Evolutionary conservation across 257 asterid species (phyloP).

Genomic region (Lavandula angustifolia): DNA sequence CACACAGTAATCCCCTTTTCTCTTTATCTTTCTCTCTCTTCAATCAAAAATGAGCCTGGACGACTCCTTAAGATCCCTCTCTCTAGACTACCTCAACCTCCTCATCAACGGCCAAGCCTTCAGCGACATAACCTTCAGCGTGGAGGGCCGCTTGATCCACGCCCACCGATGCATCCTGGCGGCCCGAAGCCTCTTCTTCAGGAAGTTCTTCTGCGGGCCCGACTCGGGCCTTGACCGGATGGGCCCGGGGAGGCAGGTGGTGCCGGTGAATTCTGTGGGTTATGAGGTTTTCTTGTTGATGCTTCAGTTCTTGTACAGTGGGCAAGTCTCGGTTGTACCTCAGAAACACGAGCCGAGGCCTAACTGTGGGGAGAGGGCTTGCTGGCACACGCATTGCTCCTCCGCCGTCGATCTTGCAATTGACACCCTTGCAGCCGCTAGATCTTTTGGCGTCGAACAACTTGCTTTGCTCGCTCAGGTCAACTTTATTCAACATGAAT

Average conservation of each 20-base stretch:
- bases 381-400: constrained; percentile 96
- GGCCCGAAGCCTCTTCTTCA: constrained; percentile 77
- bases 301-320: constrained; percentile 84
- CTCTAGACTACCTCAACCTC: constrained; percentile 89
- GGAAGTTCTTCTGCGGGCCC: constrained; percentile 87
- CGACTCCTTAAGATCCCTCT: constrained; percentile 78
- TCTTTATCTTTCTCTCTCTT: background rate
- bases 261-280: constrained; percentile 84
- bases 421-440: constrained; percentile 79
- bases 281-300: constrained; percentile 79
- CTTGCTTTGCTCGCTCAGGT: constrained; percentile 91
- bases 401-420: constrained; percentile 93
- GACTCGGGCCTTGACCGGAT: constrained; percentile 47
- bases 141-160: constrained; percentile 84
- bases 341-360: constrained; percentile 85
- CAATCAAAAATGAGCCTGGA: constrained; percentile 57
- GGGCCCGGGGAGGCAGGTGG: constrained; percentile 48
- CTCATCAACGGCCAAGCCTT: constrained; percentile 95
- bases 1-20: constrained; percentile 15
- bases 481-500: too few relatives aligned
- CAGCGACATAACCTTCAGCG: constrained; percentile 91
- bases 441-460: constrained; percentile 88
- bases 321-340: constrained; percentile 83
- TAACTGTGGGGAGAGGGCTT: constrained; percentile 76
- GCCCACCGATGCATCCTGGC: constrained; percentile 88